Evolutionary conservation across 331 rosid species (phyloP), one percentile per base, ranked within the genome.

Genomic region (Rhamnella rubrinervis): DNA sequence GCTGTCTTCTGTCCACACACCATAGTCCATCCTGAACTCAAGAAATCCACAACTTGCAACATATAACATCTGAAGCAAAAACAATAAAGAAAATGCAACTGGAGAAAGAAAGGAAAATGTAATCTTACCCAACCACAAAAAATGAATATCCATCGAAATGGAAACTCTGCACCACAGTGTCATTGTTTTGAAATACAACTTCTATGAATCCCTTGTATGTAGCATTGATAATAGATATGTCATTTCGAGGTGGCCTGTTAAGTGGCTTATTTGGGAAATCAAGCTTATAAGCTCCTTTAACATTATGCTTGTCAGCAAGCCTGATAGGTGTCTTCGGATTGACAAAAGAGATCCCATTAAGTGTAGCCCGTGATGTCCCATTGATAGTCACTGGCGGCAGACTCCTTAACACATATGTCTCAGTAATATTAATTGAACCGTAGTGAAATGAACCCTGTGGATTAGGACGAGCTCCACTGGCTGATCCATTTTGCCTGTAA

Each of bases 391-490:
- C 88, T 9, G 85, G 87, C 0, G 98, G 83, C 11, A 69, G 69
- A 67, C 75, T 83, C 76, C 71, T 80, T 62, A 93, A 37, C 56
- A 91, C 28, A 21, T 83, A 93, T 23, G 91, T 87, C 9, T 93
- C 92, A 6, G 98, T 91, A 70, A 91, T 70, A 63, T 81, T 87
- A 65, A 91, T 91, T 28, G 81, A 58, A 67, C 95, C 98, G 49
- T 93, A 93, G 35, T 38, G 95, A 67, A 77, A 93, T 53, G 97
- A 93, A 47, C 98, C 98, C 81, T 93, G 98, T 37, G 97, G 98
- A 77, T 91, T 93, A 28, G 97, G 97, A 28, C 97, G 95, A 75
- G 97, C 97, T 72, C 97, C 98, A 78, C 98, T 91, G 6, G 98
- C 86, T 37, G 92, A 78, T 59, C 85, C 85, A 66, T 93, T 93